A percentile compares a stretch with the other conserved stretches of the same genome.
Evolutionary conservation across 345 rosid genomes (phyloP).

Genomic region (Moringa oleifera): DNA sequence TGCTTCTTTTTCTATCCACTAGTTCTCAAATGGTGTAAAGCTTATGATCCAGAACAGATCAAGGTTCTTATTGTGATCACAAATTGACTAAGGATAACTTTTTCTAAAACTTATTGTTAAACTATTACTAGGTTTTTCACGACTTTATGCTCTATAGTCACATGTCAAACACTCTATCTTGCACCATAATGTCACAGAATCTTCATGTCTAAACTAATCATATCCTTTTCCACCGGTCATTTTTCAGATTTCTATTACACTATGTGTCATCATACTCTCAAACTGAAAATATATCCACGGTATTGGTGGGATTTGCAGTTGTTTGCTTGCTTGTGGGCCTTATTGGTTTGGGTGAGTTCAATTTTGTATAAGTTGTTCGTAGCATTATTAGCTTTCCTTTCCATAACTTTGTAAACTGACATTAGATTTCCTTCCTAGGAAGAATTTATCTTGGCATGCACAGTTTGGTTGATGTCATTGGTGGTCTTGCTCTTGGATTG

Average conservation of each 20-base stretch:
- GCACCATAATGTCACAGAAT: neutral
- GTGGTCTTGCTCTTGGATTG: conserved; percentile 74
- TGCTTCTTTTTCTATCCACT: neutral
- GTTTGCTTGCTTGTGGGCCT: conserved; percentile 64
- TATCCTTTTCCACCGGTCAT: neutral
- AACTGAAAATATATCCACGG: conserved; percentile 27
- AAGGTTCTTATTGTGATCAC: neutral
- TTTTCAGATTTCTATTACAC: conserved; percentile 63
- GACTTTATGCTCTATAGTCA: neutral
- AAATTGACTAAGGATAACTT: neutral
- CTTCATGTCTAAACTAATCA: neutral
- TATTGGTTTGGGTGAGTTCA: conserved; percentile 58
- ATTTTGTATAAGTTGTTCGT: conserved; percentile 12
- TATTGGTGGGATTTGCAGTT: conserved; percentile 49
- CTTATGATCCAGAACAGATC: neutral
- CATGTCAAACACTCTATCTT: neutral
- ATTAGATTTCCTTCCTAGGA: conserved; percentile 52
- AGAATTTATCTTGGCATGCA: conserved; percentile 99
- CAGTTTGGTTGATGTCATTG: conserved; percentile 70
- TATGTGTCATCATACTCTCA: conserved; percentile 47
- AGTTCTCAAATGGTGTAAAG: no score
- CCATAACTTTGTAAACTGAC: conserved; percentile 6
- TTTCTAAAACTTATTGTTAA: neutral
- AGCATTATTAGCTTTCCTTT: conserved; percentile 4
- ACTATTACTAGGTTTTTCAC: no score